Percentiles rank a stretch among this genome's conserved stretches.
Conservation (phyloP, 495 filamentous ascomycete genomes). For the Aspergillus olivimuriae region DNA sequence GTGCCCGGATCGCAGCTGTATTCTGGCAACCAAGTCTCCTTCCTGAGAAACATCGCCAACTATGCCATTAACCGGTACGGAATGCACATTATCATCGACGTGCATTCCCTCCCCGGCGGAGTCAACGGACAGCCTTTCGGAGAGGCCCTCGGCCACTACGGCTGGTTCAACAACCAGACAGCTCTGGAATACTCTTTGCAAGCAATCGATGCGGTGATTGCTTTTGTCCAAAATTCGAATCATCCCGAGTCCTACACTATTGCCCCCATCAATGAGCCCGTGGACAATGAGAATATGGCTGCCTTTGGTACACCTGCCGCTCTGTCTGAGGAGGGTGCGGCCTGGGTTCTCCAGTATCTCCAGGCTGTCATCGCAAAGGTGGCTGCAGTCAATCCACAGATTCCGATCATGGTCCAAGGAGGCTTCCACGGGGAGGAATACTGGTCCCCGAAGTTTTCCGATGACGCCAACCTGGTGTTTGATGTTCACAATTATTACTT, state of each 20-base stretch:
- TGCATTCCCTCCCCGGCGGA: conserved; percentile 25
- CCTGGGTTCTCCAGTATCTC: conserved; percentile 17
- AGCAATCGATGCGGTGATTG: conserved; percentile 17
- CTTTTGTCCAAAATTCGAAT: conserved; percentile 14
- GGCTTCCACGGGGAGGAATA: conserved; percentile 19
- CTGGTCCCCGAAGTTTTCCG: conserved; percentile 18
- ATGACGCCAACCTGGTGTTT: conserved; percentile 17
- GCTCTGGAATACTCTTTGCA: conserved; percentile 15
- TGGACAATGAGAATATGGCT: conserved; percentile 11
- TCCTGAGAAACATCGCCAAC: conserved; percentile 13
- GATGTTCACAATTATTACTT: conserved; percentile 24
- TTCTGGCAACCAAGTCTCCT: conserved; percentile 14
- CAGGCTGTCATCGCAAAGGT: conserved; percentile 10
- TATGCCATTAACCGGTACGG: conserved; percentile 17
- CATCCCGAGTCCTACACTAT: conserved; percentile 17
- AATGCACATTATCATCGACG: conserved; percentile 23
- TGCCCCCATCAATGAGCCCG: conserved; percentile 23
- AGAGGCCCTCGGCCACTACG: conserved; percentile 16
- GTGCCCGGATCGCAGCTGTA: conserved; percentile 22
- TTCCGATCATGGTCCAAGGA: conserved; percentile 25
- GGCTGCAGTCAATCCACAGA: conserved; percentile 1
- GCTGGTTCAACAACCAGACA: conserved; percentile 20
- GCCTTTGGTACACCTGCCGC: conserved; percentile 18
- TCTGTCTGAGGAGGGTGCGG: conserved; percentile 13
- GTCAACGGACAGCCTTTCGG: conserved; percentile 21